Conservation (phyloP, 2,329 filamentous ascomycete genomes). For the Cladosporium phlei region DNA sequence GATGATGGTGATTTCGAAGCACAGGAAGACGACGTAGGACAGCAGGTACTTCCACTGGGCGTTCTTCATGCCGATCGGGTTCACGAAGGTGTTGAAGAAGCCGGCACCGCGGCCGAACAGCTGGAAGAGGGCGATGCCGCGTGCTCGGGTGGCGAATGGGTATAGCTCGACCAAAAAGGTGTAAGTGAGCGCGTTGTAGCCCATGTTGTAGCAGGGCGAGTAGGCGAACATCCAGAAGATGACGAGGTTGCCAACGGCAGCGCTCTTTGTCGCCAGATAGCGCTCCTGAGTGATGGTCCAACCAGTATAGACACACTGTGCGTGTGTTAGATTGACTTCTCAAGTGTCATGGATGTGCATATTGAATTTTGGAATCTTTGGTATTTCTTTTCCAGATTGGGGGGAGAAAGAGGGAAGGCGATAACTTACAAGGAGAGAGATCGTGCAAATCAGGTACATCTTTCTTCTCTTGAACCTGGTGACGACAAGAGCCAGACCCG, state of each 20-base stretch:
- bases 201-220: slow-evolving; percentile 58
- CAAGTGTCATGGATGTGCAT: too few species aligned
- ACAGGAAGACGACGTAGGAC: slow-evolving; percentile 40
- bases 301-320: slow-evolving; percentile 46
- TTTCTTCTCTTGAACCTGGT: slow-evolving; percentile 39
- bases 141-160: slow-evolving; percentile 54
- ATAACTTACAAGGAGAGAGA: slow-evolving; percentile 42
- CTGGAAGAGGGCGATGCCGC: slow-evolving; percentile 56
- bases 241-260: slow-evolving; percentile 35
- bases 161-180: slow-evolving; percentile 58
- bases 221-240: slow-evolving; percentile 60
- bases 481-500: slow-evolving; percentile 37
- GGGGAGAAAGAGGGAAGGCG: too few species aligned
- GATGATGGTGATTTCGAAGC: slow-evolving; percentile 39
- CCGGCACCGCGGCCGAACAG: slow-evolving; percentile 48
- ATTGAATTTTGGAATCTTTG: too few species aligned
- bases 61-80: slow-evolving; percentile 42
- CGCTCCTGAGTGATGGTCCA: slow-evolving; percentile 51
- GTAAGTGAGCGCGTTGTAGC: slow-evolving; percentile 63
- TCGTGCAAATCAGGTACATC: slow-evolving; percentile 47
- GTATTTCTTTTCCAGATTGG: too few species aligned
- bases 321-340: too few species aligned
- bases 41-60: slow-evolving; percentile 43
- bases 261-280: slow-evolving; percentile 33
- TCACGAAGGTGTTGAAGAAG: slow-evolving; percentile 48